phyloP scores from a whole-genome alignment of 202 grass and related monocot species.

The Panicum hallii region DNA sequence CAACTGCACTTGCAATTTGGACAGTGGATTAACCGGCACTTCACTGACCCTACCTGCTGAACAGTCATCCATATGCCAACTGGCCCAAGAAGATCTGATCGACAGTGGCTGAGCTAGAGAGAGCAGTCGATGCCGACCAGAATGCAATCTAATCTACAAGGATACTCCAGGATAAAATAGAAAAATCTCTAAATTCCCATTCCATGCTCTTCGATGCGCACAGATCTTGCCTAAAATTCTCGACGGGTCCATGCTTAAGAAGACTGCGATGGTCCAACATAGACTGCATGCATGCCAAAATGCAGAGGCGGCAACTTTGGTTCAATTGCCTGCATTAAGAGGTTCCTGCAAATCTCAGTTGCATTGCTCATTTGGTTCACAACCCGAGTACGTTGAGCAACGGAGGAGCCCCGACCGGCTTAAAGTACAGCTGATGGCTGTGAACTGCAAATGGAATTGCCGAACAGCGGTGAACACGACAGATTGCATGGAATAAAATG shows the following conservation, averaged over 20 bases:
- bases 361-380: too few relatives aligned
- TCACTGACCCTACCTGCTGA: not conserved
- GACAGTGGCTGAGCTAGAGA: not conserved
- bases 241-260: slow-evolving; percentile 16
- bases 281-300: not conserved
- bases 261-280: not conserved
- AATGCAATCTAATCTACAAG: not conserved
- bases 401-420: too few relatives aligned
- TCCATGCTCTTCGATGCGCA: not conserved
- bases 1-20: not conserved
- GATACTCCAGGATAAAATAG: slow-evolving; percentile 7
- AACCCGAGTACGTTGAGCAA: too few relatives aligned
- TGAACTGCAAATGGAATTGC: too few relatives aligned
- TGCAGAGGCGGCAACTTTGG: not conserved
- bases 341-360: not conserved
- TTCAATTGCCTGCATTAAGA: slow-evolving; percentile 12
- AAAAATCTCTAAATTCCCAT: slow-evolving; percentile 19
- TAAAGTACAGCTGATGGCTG: too few relatives aligned
- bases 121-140: not conserved
- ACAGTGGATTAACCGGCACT: not conserved
- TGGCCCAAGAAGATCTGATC: too few relatives aligned
- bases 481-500: too few relatives aligned
- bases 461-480: too few relatives aligned
- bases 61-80: too few relatives aligned
- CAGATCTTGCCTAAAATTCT: not conserved